Base-by-base conservation (phyloP, 768 basidiomycete genomes). In the Trametes sanguinea region DNA sequence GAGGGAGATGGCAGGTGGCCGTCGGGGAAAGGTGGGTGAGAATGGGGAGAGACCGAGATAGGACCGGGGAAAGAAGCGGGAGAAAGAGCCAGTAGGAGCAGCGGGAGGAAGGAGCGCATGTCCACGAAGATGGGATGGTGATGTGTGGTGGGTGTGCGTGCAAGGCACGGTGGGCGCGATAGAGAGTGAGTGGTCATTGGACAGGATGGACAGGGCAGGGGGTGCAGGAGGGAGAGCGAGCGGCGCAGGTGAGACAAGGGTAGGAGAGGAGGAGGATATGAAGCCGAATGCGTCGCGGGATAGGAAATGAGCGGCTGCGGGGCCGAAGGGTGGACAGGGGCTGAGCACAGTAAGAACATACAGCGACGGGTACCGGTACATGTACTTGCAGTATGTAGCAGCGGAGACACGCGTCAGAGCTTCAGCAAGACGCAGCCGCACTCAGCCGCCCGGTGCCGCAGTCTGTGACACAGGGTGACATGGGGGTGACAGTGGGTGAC, bases 81-180 rank as follows among this genome's bases (percentile, higher is more conserved):
- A 17, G 30, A 32, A 51, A 42, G 35, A 56, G 54, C 61, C 56
- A 63, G 51, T 53, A 35, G 35, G 27, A 55, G 54, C 27, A 6
- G 35, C 4, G 5, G 51, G 13, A 51, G 40, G 32, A n/a, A 43
- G 33, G 44, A 32, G n/a, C 52, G 32, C 46, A n/a, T 22, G 37
- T 22, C 46, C 62, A 47, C 44, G 35, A 30, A 8, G 46, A 30
- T 40, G 42, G 32, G 51, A 54, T 37, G 62, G 32, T 59, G 62
- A 59, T 58, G 57, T 54, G 45, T 13, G 8, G 39, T 13, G 57
- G 50, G 62, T 46, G 47, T 39, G 27, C 11, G 35, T 37, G 44
- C 43, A 51, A 58, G 61, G 61, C 61, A 62, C 61, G 35, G 2
- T n/a, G 40, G 17, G 45, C 35, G 56, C 39, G 45, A 50, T 40